Evolutionary conservation across 257 asterid genomes (phyloP).

Genomic region (Cruciata laevipes): DNA sequence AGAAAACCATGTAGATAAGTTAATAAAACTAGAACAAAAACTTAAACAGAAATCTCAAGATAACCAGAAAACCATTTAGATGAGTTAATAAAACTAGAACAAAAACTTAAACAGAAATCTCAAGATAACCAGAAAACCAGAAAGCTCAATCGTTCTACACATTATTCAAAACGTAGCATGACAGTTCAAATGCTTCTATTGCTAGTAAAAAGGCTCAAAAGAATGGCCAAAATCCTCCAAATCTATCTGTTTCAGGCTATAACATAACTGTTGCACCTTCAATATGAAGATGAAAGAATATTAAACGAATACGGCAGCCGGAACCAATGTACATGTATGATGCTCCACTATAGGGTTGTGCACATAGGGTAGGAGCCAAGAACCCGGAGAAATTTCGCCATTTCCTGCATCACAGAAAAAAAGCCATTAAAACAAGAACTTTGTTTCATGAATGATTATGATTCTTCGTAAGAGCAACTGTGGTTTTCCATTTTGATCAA

Average conservation of each 20-base stretch:
- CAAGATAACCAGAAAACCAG: neutral
- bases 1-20: too few species aligned
- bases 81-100: neutral
- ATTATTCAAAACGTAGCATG: neutral
- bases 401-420: slow-evolving; percentile 32
- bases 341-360: slow-evolving; percentile 19
- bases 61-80: too few species aligned
- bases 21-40: too few species aligned
- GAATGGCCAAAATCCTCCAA: neutral
- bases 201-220: neutral
- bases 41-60: too few species aligned
- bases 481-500: neutral
- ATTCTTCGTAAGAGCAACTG: too few species aligned
- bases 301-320: neutral
- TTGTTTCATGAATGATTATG: neutral
- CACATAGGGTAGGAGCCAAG: slow-evolving; percentile 63
- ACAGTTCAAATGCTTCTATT: neutral
- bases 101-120: too few species aligned
- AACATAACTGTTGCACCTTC: slow-evolving; percentile 1
- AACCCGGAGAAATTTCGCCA: slow-evolving; percentile 53
- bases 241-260: neutral
- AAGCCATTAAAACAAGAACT: neutral
- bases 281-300: slow-evolving; percentile 8
- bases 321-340: slow-evolving; percentile 2
- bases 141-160: neutral